Base-by-base conservation (phyloP, 768 basidiomycete species). In the Mycena rosella region DNA sequence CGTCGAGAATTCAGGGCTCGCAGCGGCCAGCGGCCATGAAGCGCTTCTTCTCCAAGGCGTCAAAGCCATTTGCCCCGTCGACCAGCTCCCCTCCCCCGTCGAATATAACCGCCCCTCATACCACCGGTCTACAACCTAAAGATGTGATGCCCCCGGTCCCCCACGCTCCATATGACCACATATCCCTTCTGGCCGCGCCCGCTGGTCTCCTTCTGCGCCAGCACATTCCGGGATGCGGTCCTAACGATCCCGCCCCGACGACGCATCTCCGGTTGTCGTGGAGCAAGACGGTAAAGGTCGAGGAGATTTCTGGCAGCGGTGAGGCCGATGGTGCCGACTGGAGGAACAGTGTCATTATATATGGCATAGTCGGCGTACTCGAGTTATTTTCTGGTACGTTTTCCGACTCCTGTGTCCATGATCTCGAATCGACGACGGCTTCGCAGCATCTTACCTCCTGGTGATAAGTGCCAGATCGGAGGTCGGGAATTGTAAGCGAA, bases 361-460 rank as follows among this genome's bases (percentile, higher is more conserved):
- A 93, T 76, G 94, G 94, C 15, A 87, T 96, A 69, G 81, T 95
- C 48, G 94, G 94, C 18, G 81, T 93, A 20, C 74, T 96, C 67
- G 88, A 89, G 67, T 78, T 96, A 26, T 93, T 89, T 74, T 85
- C 90, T 73, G 87, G 94, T 95, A 78, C 65, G 81, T 78, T 44
- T 30, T 45, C 27, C 27, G 36, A 52, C 52, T 70, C 65, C 61
- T 49, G 49, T 65, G n/a, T 60, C 47, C 34, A 47, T 67, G 65
- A 65, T 48, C 9, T 58, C 44, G 56, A 65, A 51, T 67, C 58
- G 47, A 65, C 56, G 49, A 44, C 59, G 30, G 24, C 20, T 67
- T 30, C 51, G 20, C 63, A 95, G 94, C 86, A 38, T 91, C 94
- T 11, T 90, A 94, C 81, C 78, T 96, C 20, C 79, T 96, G 48